Evolutionary conservation across 2,329 filamentous ascomycete genomes (phyloP).

Genomic region (Aspergillus sp.): DNA sequence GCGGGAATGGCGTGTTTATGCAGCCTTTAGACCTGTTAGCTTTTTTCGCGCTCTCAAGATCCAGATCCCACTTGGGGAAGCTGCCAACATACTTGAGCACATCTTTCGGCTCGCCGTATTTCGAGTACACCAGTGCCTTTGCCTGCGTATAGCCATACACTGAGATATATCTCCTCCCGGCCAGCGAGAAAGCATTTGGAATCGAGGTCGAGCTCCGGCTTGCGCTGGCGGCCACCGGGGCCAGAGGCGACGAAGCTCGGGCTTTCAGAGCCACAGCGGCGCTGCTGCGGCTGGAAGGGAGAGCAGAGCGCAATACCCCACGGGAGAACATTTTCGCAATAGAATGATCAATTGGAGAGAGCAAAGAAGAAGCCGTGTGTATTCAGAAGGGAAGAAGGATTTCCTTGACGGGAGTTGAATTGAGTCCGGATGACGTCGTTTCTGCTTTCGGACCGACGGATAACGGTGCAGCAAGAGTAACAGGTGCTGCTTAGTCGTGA

Average conservation of each 20-base stretch:
- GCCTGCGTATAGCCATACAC: constrained; percentile 44
- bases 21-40: no score
- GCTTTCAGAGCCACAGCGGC: constrained; percentile 7
- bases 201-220: constrained; percentile 7
- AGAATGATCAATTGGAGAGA: background rate
- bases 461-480: background rate
- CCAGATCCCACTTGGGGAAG: no score
- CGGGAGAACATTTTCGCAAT: constrained; percentile 9
- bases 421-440: constrained; percentile 16
- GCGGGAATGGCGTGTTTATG: constrained; percentile 44
- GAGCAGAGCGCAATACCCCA: constrained; percentile 14
- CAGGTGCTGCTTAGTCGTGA: no score
- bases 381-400: background rate
- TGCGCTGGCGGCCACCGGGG: constrained; percentile 6
- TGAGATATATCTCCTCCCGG: constrained; percentile 32
- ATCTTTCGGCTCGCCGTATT: constrained; percentile 43
- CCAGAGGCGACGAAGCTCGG: constrained; percentile 6
- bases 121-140: constrained; percentile 42
- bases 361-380: background rate
- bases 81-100: constrained; percentile 32
- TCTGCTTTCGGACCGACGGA: constrained; percentile 14
- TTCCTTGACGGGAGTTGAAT: constrained; percentile 3
- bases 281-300: constrained; percentile 8
- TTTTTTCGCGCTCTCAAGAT: background rate
- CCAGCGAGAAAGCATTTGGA: constrained; percentile 3